Evolutionary conservation across 352 stramenopile genomes (phyloP), one percentile per base, ranked within the genome.

Genomic region (Pythium sukuiense): DNA sequence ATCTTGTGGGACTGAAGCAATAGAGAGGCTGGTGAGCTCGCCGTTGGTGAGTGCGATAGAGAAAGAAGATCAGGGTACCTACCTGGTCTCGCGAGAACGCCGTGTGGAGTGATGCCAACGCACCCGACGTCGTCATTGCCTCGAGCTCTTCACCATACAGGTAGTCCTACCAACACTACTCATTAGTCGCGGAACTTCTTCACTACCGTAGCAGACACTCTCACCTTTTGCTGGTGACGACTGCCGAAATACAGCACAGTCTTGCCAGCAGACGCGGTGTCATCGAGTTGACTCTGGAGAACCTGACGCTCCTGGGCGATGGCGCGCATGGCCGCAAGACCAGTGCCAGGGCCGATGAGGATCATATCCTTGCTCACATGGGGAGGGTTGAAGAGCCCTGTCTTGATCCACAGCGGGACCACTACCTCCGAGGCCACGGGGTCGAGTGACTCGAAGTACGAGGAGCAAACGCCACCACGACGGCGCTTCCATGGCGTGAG

Each of bases 51-150:
- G 12, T 3, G 16, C 11, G 12, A 7, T 8, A 55, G 12, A 7
- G 27, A 16, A 26, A 3, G 2, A 24, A 30, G 5, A 16, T 16
- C 13, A 33, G 11, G 11, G 9, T 7, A 37, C 50, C 29, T 68
- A 90, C 82, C 71, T 95, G 83, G 41, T 97, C 89, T 29, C 93
- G 88, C 11, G 92, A 98, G 64, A 97, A 98, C 1, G 93, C 93
- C 0, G 88, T 95, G 63, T 93, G 75, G 3, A 98, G 73, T 18
- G 74, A 69, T 2, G 76, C 88, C 39, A 98, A 69, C 32, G 82
- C 71, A 6, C 85, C 79, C 0, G 76, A 74, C 3, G 56, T 26
- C 18, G 80, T 73, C 16, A 96, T 72, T 7, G 43, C 55, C 18
- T 74, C 52, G 41, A 96, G 76, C 57, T 98, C 93, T 11, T 84